Evolutionary conservation across 805 yeast species (phyloP).

Genomic region (Grigorovia humatica): DNA sequence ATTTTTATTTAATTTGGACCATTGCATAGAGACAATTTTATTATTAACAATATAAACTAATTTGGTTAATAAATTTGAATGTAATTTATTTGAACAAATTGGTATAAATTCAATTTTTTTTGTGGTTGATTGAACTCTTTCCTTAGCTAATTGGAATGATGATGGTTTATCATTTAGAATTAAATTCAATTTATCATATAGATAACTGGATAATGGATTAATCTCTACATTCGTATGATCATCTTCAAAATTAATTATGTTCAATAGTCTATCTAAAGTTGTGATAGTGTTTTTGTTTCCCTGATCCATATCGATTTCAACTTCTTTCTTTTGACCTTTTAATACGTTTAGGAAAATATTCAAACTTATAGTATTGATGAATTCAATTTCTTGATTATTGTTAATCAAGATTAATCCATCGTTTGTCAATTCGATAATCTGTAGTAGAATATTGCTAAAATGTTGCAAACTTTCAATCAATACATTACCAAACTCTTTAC

Average conservation of each 20-base stretch:
- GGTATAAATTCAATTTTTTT: constrained; percentile 16
- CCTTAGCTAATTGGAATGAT: constrained; percentile 18
- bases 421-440: neutral
- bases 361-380: neutral
- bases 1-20: constrained; percentile 15
- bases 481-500: neutral
- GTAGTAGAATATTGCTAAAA: no score
- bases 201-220: constrained; percentile 1
- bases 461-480: neutral
- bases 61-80: constrained; percentile 14
- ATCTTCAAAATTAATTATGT: constrained; percentile 4
- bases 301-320: neutral
- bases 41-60: constrained; percentile 18
- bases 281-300: neutral
- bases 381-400: no score
- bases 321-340: neutral
- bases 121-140: constrained; percentile 15
- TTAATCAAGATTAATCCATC: neutral
- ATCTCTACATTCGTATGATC: neutral
- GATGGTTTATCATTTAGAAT: constrained; percentile 15
- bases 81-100: constrained; percentile 15
- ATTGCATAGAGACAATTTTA: constrained; percentile 22
- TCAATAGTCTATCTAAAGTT: neutral
- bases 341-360: constrained; percentile 5
- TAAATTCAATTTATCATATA: constrained; percentile 8